Base-by-base conservation (phyloP, 2,329 filamentous ascomycete species). In the Talaromyces piceae region DNA sequence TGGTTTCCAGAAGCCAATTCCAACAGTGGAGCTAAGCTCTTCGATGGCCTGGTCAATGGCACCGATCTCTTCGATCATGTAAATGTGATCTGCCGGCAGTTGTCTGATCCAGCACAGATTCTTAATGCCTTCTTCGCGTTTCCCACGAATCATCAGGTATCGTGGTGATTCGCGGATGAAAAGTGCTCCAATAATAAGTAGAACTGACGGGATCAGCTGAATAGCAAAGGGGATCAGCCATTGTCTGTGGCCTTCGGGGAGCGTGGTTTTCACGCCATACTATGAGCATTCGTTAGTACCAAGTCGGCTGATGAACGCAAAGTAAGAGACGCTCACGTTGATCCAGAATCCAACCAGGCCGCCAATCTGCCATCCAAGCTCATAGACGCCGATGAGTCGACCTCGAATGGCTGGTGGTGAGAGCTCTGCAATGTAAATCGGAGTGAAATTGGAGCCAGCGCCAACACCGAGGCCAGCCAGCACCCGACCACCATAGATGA, bases 1-100 rank as follows among this genome's bases (percentile, higher is more conserved):
- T 1, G 79, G 65, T 55, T 79, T 76, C 55, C 59, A 58, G 12
- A 69, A 53, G n/a, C 63, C 61, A 56, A 77, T 74, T 6, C 68
- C 69, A 49, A 74, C 72, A 0, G 67, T 75, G 3, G 69, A 74
- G 30, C 65, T 63, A 7, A 61, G 58, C n/a, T 67, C 63, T 46
- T 73, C 68, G 1, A 79, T 70, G 4, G 73, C 75, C 3, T 62
- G 60, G 47, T 90, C 85, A 54, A 91, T 84, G 56, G 78, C 82
- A 51, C 77, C 75, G 22, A 91, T 74, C 66, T 91, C 87, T 63
- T 91, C 86, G 1, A 84, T 70, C 53, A 91, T 84, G 64, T 90
- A 89, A 12, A 80, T 67, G 56, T 73, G 61, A 16, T 68, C 61
- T 2, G 58, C 54, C 3, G 72, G 66, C 6, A 75, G 66, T 16